A percentile compares a stretch with the other conserved stretches of the same genome.
Conservation (phyloP, 1,284 basidiomycete species). For the Leccinum griseonigrum region DNA sequence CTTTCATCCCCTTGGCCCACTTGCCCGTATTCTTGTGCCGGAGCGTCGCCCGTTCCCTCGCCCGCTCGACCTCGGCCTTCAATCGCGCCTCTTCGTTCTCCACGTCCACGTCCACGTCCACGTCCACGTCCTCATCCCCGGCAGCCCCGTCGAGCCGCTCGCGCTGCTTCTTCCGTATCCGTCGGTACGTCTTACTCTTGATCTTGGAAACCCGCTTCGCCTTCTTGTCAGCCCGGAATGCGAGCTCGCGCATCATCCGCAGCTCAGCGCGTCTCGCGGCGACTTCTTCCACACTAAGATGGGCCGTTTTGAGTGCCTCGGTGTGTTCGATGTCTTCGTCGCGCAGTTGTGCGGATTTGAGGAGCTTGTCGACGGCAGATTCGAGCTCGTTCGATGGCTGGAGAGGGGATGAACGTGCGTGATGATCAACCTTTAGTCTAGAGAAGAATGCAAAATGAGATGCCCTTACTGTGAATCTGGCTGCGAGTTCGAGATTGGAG, state of each 20-base stretch:
- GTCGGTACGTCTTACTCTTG: conserved; percentile 92
- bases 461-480: conserved; percentile 72
- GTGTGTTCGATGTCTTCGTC: conserved; percentile 75
- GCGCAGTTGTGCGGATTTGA: conserved; percentile 75
- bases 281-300: conserved; percentile 83
- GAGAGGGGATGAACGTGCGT: neutral
- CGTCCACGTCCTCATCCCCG: too few relatives aligned
- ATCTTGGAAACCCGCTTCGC: conserved; percentile 92
- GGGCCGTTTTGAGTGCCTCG: conserved; percentile 81
- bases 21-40: conserved; percentile 82
- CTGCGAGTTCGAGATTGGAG: conserved; percentile 77
- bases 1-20: conserved; percentile 72
- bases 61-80: conserved; percentile 76
- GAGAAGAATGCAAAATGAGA: neutral
- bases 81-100: conserved; percentile 54
- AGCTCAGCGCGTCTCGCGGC: conserved; percentile 78
- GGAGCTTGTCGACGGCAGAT: conserved; percentile 71
- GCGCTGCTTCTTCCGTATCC: conserved; percentile 78
- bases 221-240: conserved; percentile 92
- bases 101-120: conserved; percentile 33
- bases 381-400: conserved; percentile 67
- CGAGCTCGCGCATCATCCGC: conserved; percentile 86
- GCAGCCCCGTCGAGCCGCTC: conserved; percentile 55
- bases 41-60: conserved; percentile 62
- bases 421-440: neutral